A percentile compares a stretch with the other conserved stretches of the same genome.
phyloP scores from a whole-genome alignment of 2,329 filamentous ascomycete genomes.

The Podosphaera xanthii region DNA sequence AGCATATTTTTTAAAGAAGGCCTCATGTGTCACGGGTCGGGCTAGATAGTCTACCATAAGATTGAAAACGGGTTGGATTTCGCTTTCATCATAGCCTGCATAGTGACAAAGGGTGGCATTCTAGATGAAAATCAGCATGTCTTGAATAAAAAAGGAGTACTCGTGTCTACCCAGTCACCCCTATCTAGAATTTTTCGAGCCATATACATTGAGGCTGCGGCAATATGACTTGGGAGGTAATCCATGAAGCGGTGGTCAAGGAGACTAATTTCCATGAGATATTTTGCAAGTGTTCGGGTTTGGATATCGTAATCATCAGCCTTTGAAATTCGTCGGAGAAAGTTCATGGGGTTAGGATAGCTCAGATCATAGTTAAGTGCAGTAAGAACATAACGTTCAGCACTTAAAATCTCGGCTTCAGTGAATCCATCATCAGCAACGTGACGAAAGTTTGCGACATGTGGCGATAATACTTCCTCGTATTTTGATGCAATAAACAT shows the following conservation, averaged over 20 bases:
- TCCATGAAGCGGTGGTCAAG: constrained; percentile 85
- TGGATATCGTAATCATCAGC: constrained; percentile 98
- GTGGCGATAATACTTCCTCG: constrained; percentile 89
- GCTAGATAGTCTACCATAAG: constrained; percentile 95
- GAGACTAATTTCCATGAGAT: constrained; percentile 89
- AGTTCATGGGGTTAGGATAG: constrained; percentile 99
- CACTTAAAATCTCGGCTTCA: constrained; percentile 83
- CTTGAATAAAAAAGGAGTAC: not conserved
- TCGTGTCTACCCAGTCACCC: constrained; percentile 58
- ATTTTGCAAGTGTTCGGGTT: constrained; percentile 90
- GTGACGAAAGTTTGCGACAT: constrained; percentile 90
- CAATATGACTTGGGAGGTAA: constrained; percentile 72
- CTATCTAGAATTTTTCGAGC: constrained; percentile 75
- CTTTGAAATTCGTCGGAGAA: constrained; percentile 93
- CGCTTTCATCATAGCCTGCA: constrained; percentile 75
- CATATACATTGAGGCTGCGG: constrained; percentile 86
- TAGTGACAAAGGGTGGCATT: constrained; percentile 76
- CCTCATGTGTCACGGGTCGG: constrained; percentile 75
- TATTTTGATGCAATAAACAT: constrained; percentile 99
- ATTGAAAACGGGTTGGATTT: constrained; percentile 77
- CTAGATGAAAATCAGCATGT: constrained; percentile 22
- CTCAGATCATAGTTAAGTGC: constrained; percentile 92
- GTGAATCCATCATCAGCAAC: constrained; percentile 93
- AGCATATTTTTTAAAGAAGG: constrained; percentile 99
- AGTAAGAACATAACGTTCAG: constrained; percentile 82